Conservation (phyloP, 345 rosid genomes). For the Ceriops decandra region DNA sequence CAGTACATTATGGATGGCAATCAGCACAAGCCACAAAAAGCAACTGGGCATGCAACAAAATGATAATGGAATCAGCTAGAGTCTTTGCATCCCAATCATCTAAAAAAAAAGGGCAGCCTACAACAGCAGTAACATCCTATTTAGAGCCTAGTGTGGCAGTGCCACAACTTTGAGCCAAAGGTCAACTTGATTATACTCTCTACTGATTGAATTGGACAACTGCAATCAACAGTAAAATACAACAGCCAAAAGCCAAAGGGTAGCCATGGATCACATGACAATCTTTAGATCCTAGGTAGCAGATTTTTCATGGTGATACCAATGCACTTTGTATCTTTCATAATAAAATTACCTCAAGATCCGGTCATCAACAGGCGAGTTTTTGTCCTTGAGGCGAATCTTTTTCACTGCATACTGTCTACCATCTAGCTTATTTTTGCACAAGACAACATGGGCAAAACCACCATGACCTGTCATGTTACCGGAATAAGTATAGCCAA, state of each 20-base stretch:
- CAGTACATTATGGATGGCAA: too few relatives aligned
- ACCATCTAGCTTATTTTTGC: slow-evolving; percentile 97
- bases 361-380: slow-evolving; percentile 61
- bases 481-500: background rate
- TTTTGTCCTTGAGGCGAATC: slow-evolving; percentile 90
- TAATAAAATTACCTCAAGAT: slow-evolving; percentile 61
- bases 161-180: too few relatives aligned
- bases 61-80: background rate
- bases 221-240: background rate
- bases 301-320: background rate
- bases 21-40: background rate
- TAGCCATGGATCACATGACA: background rate
- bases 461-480: slow-evolving; percentile 77
- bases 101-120: background rate
- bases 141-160: too few relatives aligned
- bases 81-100: background rate
- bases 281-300: background rate
- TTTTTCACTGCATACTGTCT: slow-evolving; percentile 97
- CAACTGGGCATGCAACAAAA: background rate
- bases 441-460: slow-evolving; percentile 86
- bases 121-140: background rate
- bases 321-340: slow-evolving; percentile 3
- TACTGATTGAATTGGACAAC: background rate
- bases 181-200: background rate
- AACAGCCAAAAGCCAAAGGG: background rate